These are phyloP conservation scores for Naematelia encephala DNA, from an alignment of 768 basidiomycete genomes.

Conservation along the genomic window DNA sequence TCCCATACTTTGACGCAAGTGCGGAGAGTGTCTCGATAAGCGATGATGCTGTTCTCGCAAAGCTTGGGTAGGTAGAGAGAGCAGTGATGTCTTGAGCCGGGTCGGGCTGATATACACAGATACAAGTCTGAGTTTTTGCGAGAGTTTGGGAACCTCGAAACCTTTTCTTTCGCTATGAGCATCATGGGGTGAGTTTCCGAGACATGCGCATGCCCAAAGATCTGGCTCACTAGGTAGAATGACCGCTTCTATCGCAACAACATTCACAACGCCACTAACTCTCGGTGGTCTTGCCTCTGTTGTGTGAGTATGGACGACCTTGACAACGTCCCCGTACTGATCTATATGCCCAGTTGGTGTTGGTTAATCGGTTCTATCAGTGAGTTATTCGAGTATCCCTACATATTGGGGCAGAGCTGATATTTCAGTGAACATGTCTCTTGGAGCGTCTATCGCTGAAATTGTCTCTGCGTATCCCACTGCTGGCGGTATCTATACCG, in stretches of 20 bases:
- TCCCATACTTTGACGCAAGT: background rate
- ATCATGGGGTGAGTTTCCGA: constrained; percentile 32
- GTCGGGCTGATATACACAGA: constrained; percentile 4
- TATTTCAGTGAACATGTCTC: constrained; percentile 27
- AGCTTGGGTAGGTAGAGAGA: constrained; percentile 16
- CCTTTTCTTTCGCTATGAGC: constrained; percentile 49
- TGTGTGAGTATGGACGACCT: constrained; percentile 32
- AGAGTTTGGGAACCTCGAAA: constrained; percentile 59
- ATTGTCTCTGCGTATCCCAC: constrained; percentile 54
- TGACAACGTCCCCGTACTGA: too few relatives aligned
- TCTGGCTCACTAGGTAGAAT: constrained; percentile 5
- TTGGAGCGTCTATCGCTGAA: constrained; percentile 40
- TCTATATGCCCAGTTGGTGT: constrained; percentile 45
- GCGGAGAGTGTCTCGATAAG: constrained; percentile 8
- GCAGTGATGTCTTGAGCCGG: too few relatives aligned
- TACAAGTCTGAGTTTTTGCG: constrained; percentile 61
- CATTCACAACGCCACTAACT: constrained; percentile 52
- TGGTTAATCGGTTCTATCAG: constrained; percentile 50
- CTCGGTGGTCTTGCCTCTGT: constrained; percentile 52
- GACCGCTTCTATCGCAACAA: constrained; percentile 50
- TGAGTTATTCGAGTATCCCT: background rate
- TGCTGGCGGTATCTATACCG: constrained; percentile 52
- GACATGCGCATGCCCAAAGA: too few relatives aligned
- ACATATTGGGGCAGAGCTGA: constrained; percentile 19
- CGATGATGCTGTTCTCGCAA: constrained; percentile 22